These are phyloP conservation scores for Platanthera guangdongensis DNA, from an alignment of 106 monocot species.

Conservation along the genomic window DNA sequence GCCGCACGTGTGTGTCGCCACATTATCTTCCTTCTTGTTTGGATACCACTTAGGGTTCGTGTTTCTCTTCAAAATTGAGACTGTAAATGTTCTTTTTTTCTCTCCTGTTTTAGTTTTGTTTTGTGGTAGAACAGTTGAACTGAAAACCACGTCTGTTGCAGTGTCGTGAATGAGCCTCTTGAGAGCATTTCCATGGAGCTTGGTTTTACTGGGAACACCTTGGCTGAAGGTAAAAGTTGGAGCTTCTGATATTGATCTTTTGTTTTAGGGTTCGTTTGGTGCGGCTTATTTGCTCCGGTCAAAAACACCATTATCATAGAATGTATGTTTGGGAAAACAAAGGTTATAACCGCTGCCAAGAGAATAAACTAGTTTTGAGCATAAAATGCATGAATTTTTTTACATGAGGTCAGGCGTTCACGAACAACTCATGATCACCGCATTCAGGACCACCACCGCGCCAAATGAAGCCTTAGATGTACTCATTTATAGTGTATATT, in stretches of 20 bases:
- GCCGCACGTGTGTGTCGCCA: constrained; percentile 79
- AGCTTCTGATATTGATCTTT: background rate
- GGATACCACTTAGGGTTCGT: constrained; percentile 82
- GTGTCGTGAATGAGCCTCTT: constrained; percentile 92
- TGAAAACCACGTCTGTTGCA: constrained; percentile 9
- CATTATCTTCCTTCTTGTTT: constrained; percentile 82
- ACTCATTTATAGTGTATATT: no score
- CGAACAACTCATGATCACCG: no score
- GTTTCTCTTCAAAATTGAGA: background rate
- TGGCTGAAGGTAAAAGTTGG: constrained; percentile 61
- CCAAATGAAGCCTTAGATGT: no score
- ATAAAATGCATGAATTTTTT: no score
- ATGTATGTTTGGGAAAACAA: no score
- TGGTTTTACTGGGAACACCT: constrained; percentile 73
- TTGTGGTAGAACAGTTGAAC: background rate
- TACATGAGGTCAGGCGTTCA: no score
- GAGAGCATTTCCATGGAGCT: constrained; percentile 89
- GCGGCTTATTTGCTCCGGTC: no score
- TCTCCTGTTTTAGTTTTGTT: background rate
- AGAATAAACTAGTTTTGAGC: no score
- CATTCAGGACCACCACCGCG: no score
- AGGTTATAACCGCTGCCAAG: no score
- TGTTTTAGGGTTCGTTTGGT: background rate
- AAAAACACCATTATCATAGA: no score
- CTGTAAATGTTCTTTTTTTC: background rate